Base-by-base conservation (phyloP, 345 rosid species). In the Leavenworthia alabamica region DNA sequence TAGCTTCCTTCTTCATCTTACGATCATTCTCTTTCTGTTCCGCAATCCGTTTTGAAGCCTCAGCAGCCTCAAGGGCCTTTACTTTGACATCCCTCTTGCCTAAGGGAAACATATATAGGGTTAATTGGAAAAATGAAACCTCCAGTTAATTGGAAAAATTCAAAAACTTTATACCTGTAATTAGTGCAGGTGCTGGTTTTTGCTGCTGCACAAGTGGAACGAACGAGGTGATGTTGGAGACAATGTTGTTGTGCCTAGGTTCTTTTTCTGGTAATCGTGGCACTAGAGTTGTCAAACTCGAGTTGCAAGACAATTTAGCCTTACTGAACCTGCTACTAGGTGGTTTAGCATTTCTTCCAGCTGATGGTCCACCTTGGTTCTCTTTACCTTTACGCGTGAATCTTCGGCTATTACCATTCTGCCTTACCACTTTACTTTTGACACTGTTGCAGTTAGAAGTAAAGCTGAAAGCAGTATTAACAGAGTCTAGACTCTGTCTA, bases 21-120 rank as follows among this genome's bases (percentile, higher is more conserved):
- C 95, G 80, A 39, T 94, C 95, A 71, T 81, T 80, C 66, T 94
- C 97, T 75, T 79, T 90, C 77, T 84, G 80, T 77, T 86, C 90
- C 29, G 85, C 90, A 70, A 81, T 82, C 58, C 88, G 83, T 71
- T 77, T 88, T 28, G 92, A 84, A 63, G 84, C 90, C 75, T 81
- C 95, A 64, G 99, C 96, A 72, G 84, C 89, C 77, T 80, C 96
- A 55, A 93, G 76, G 52, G 99, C 86, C 73, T 82, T 90, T 74
- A 93, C 96, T 78, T 82, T 87, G 46, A 90, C 76, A 55, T 88
- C 89, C 70, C 90, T 88, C 78, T 86, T 94, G 49, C 97, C 99
- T 93, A 53, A 12, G 40, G 69, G 64, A 15, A 45, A 62, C 59
- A 35, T 36, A 14, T 19, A 49, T 16, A 47, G 40, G 35, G 20